Base-by-base conservation (phyloP, 2,329 filamentous ascomycete species). In the Monilinia laxa region DNA sequence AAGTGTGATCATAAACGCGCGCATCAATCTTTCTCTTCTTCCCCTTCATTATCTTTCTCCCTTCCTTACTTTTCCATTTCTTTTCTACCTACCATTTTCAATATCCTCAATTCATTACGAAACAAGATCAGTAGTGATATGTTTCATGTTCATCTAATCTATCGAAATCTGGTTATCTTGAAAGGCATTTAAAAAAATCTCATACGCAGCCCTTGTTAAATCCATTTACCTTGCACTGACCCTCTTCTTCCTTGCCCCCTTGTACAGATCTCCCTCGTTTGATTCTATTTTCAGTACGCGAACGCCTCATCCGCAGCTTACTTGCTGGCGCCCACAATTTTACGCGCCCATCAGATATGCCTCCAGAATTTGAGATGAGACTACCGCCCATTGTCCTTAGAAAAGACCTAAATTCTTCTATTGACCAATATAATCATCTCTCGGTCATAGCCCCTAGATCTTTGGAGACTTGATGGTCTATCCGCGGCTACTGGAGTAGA, bases 221-320 rank as follows among this genome's bases (percentile, higher is more conserved):
- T 28, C 14, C 11, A 38, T 49, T 12, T 18, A 20, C 25, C 40
- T 14, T 45, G 38, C 38, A 49, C 25, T 40, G 42, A 4, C 25
- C 20, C 40, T 18, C n/a, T 58, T 25, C 52, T 57, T 14, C 4
- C 52, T 12, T 25, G n/a, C 25, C 25, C 62, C 53, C 59, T 52
- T 58, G 62, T 56, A 10, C 54, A 52, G 63, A 60, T 65, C 45
- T 65, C 31, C 42, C 47, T 25, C 23, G 45, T 65, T 59, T 35
- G 56, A 40, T 54, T 38, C 64, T 65, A 65, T 65, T 65, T 65
- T 62, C 12, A 58, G 64, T 65, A 65, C 56, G 55, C 56, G 64
- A 65, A 60, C 47, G 64, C 64, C 55, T 65, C 64, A 65, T 62
- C 64, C 64, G 55, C 38, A 65, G 55, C 56, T 65, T 65, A 65